phyloP scores from a whole-genome alignment of 495 filamentous ascomycete species.

The Podospora didyma region DNA sequence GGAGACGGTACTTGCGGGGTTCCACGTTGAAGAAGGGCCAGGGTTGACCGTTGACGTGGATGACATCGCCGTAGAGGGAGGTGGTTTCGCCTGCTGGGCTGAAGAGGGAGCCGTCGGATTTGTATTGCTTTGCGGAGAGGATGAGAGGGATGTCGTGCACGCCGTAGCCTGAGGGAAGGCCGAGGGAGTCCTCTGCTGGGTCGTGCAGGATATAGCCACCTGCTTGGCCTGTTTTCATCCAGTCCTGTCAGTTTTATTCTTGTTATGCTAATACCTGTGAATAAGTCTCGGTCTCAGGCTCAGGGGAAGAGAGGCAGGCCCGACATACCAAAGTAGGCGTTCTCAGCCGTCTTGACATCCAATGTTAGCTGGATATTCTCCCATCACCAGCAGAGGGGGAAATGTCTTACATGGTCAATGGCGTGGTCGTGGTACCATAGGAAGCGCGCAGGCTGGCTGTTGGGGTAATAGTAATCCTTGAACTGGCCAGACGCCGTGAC shows the following conservation, averaged over 20 bases:
- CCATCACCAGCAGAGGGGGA: background rate
- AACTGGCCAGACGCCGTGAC: slow-evolving; percentile 44
- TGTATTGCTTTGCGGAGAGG: slow-evolving; percentile 47
- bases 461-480: slow-evolving; percentile 61
- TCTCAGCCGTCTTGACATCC: slow-evolving; percentile 38
- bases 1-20: slow-evolving; percentile 54
- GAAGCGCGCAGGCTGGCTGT: slow-evolving; percentile 43
- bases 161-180: slow-evolving; percentile 44
- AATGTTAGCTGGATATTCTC: background rate
- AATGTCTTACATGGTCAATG: slow-evolving; percentile 17
- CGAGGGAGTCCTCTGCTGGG: slow-evolving; percentile 38
- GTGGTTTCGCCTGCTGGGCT: slow-evolving; percentile 32
- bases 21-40: slow-evolving; percentile 54
- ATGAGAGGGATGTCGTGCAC: slow-evolving; percentile 50
- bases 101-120: slow-evolving; percentile 41
- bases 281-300: background rate
- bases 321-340: slow-evolving; percentile 42
- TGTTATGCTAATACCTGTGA: no score
- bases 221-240: slow-evolving; percentile 32
- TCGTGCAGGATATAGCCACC: slow-evolving; percentile 43
- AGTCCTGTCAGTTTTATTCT: background rate
- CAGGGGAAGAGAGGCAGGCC: background rate
- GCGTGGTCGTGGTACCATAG: slow-evolving; percentile 61
- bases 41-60: slow-evolving; percentile 54
- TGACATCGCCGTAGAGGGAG: slow-evolving; percentile 51